Evolutionary conservation across 257 asterid genomes (phyloP).

Genomic region (Coffea eugenioides): DNA sequence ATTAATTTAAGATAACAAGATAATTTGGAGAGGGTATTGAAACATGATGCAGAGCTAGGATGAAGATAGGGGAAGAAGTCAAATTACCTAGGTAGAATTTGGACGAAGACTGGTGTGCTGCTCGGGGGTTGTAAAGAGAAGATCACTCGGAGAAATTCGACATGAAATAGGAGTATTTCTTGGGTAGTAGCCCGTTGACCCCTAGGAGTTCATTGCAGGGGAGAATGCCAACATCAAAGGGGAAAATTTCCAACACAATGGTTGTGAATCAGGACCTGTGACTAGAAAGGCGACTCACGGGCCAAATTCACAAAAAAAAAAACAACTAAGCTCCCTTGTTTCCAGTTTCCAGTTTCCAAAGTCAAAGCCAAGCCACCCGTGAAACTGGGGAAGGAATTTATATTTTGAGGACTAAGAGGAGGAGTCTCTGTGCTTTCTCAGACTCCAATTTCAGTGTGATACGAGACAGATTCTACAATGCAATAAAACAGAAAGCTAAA

Average conservation of each 20-base stretch:
- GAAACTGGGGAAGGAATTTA: neutral
- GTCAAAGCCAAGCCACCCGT: neutral
- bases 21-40: too few relatives aligned
- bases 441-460: too few relatives aligned
- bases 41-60: neutral
- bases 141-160: neutral
- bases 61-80: neutral
- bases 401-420: neutral
- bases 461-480: neutral
- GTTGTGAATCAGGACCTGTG: neutral
- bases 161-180: neutral
- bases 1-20: too few relatives aligned
- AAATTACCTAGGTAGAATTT: neutral
- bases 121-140: too few relatives aligned
- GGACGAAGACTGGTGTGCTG: too few relatives aligned
- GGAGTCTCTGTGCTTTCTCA: neutral
- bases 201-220: conserved; percentile 1
- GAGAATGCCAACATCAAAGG: neutral
- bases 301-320: neutral
- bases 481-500: neutral
- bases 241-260: neutral
- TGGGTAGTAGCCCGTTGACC: too few relatives aligned
- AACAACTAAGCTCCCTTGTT: neutral
- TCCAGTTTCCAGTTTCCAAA: conserved; percentile 16
- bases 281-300: neutral